phyloP scores from a whole-genome alignment of 768 basidiomycete species.

The Leccinum olivaceopallidum region DNA sequence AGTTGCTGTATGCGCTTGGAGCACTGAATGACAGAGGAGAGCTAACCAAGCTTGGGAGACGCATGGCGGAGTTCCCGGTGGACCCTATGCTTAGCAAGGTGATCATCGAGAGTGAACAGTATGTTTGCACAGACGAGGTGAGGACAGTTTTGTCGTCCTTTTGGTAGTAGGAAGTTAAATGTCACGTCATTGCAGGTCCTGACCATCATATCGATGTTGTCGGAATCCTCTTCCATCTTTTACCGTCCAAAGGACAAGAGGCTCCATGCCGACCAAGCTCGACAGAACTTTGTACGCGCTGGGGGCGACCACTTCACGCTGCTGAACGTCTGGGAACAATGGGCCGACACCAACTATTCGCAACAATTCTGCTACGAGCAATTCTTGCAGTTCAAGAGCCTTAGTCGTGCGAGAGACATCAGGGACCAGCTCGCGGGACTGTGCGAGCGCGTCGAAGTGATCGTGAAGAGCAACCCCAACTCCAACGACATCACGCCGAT shows the following conservation, averaged over 20 bases:
- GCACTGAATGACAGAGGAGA: conserved; percentile 96
- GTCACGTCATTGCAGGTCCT: conserved; percentile 57
- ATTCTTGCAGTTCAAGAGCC: conserved; percentile 92
- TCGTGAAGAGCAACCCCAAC: conserved; percentile 86
- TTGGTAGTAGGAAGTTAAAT: neutral
- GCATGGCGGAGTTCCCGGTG: conserved; percentile 99
- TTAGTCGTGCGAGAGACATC: conserved; percentile 93
- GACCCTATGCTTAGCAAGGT: conserved; percentile 97
- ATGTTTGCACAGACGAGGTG: conserved; percentile 94
- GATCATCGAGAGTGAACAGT: conserved; percentile 94
- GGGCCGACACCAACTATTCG: conserved; percentile 97
- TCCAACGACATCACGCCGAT: conserved; percentile 89
- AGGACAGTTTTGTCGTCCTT: conserved; percentile 16
- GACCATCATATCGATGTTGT: conserved; percentile 96
- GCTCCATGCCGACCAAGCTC: conserved; percentile 94
- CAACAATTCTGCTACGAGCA: conserved; percentile 97
- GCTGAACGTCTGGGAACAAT: conserved; percentile 98
- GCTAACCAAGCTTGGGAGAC: conserved; percentile 91
- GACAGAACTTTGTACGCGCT: conserved; percentile 93
- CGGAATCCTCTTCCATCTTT: conserved; percentile 92
- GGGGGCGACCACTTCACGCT: conserved; percentile 99
- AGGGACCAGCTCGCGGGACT: conserved; percentile 92
- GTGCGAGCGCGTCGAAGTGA: conserved; percentile 96
- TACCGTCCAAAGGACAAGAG: conserved; percentile 99
- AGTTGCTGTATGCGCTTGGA: conserved; percentile 92